These are phyloP conservation scores for Gloeophyllum trabeum DNA, from an alignment of 768 basidiomycete genomes.

Conservation along the genomic window DNA sequence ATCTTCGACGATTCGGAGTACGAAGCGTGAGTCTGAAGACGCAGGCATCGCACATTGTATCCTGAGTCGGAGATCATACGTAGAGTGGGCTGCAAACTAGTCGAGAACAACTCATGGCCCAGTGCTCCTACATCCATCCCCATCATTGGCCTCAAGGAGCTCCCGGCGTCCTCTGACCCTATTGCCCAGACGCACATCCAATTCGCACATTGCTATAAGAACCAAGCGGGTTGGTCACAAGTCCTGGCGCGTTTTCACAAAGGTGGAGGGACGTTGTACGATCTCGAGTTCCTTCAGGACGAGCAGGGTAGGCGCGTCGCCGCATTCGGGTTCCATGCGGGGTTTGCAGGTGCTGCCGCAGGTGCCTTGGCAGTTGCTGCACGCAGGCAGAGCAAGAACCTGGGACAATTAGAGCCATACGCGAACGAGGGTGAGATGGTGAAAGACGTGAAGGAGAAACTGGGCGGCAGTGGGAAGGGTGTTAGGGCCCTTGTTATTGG, in stretches of 20 bases:
- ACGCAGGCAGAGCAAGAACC: conserved; percentile 41
- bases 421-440: conserved; percentile 82
- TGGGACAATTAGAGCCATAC: conserved; percentile 73
- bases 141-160: conserved; percentile 94
- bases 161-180: conserved; percentile 73
- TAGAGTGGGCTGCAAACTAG: conserved; percentile 87
- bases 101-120: conserved; percentile 84
- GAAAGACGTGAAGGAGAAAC: conserved; percentile 46
- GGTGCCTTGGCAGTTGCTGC: conserved; percentile 75
- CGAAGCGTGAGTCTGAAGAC: conserved; percentile 56
- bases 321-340: conserved; percentile 96
- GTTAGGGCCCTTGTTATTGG: conserved; percentile 91
- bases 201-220: conserved; percentile 97
- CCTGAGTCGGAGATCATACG: conserved; percentile 4
- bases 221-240: conserved; percentile 84
- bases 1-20: conserved; percentile 93
- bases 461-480: conserved; percentile 60
- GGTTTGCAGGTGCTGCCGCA: conserved; percentile 95
- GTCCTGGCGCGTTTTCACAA: conserved; percentile 78
- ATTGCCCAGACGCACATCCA: conserved; percentile 94
- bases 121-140: conserved; percentile 59
- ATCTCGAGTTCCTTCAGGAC: conserved; percentile 92
- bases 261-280: conserved; percentile 83
- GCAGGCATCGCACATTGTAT: conserved; percentile 1
- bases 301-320: conserved; percentile 81